Evolutionary conservation across 2,329 filamentous ascomycete species (phyloP), one percentile per base, ranked within the genome.

Genomic region (Trichoderma koningiopsis): DNA sequence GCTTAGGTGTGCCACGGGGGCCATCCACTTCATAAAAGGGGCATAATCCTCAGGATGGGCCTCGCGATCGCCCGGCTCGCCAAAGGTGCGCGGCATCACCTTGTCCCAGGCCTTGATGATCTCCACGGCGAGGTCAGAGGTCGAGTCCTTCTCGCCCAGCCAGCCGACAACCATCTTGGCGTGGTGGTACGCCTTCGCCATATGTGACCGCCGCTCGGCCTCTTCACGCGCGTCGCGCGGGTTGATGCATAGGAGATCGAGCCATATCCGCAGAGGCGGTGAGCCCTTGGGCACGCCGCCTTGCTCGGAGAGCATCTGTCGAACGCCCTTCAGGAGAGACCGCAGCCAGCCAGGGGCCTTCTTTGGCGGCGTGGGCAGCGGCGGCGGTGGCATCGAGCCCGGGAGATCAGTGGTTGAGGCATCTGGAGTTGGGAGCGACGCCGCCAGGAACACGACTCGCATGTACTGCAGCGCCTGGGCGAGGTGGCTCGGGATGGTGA

Each of bases 121-220:
- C 5, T 71, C 68, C 37, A 77, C 73, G 14, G 72, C 77, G 5
- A 71, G 58, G 35, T 76, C 75, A 1, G 77, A 77, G 22, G 75
- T 73, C 31, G 73, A 73, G 55, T 68, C 70, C 72, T 77, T 78
- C 27, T 73, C 70, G 31, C 77, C 77, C 37, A 79, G 62, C 77
- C 77, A 79, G 29, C 77, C 77, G 14, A 79, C 75, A 29, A 79
- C 77, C 58, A 78, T 74, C 65, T 76, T 73, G n/a, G 76, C 76
- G 37, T 72, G 71, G 35, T 74, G 74, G 57, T 78, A 78, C 43
- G 77, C 73, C 49, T 72, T 72, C 43, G 73, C 71, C 76, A 78
- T 76, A 67, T 75, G 74, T 31, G 73, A 61, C 49, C 75, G 73
- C 58, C 75, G 74, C 53, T 75, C 74, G 11, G 72, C 65, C 69